Evolutionary conservation across 1,284 basidiomycete genomes (phyloP).

Genomic region (Cryptococcus sp.): DNA sequence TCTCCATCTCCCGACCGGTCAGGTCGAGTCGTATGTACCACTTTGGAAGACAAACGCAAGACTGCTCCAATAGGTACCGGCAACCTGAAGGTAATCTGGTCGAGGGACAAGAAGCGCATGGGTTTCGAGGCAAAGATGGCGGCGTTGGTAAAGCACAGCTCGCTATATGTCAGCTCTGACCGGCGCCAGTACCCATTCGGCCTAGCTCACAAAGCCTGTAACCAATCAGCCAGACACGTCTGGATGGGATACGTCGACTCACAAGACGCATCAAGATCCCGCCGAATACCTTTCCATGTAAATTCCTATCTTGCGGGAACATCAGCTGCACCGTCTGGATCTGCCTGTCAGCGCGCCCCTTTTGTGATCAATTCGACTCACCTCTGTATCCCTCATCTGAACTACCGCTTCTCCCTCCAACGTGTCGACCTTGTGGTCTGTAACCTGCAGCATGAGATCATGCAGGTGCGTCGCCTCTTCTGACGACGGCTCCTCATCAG

Average conservation of each 20-base stretch:
- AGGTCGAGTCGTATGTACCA: constrained; percentile 47
- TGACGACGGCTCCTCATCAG: constrained; percentile 58
- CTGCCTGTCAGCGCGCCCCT: constrained; percentile 6
- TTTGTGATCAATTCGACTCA: constrained; percentile 7
- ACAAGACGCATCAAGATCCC: constrained; percentile 62
- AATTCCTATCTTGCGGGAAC: constrained; percentile 79
- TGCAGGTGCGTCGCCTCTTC: constrained; percentile 64
- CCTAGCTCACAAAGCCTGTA: constrained; percentile 22
- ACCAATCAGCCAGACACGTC: neutral
- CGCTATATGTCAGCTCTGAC: constrained; percentile 9
- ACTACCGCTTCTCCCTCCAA: constrained; percentile 37
- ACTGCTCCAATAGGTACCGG: constrained; percentile 78
- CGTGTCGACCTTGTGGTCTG: constrained; percentile 28
- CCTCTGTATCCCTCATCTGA: constrained; percentile 41
- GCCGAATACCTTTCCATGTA: constrained; percentile 77
- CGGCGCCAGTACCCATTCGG: no score
- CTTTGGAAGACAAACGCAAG: constrained; percentile 62
- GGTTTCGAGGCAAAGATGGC: constrained; percentile 63
- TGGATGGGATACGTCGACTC: constrained; percentile 10
- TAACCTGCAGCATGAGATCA: constrained; percentile 58
- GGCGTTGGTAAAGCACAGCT: constrained; percentile 70
- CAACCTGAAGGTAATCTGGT: constrained; percentile 70
- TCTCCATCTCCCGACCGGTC: constrained; percentile 27
- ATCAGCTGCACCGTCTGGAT: constrained; percentile 51
- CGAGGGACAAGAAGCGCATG: constrained; percentile 67